These are phyloP conservation scores for Solanum chacoense DNA, from an alignment of 305 asterid species.

Conservation along the genomic window DNA sequence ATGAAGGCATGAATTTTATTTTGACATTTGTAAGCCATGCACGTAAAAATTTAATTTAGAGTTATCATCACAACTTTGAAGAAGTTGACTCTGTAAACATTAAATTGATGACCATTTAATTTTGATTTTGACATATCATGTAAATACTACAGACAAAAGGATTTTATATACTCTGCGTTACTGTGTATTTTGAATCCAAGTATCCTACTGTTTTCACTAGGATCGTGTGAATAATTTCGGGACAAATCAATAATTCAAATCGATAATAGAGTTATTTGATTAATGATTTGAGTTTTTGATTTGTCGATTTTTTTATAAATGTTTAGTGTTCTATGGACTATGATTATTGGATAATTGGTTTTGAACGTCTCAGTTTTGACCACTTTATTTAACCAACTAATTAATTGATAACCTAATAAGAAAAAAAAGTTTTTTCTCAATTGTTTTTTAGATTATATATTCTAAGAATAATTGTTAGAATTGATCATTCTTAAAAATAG, in stretches of 20 bases:
- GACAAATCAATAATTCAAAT: not conserved
- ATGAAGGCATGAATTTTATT: not conserved
- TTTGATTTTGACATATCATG: not conserved
- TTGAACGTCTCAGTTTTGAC: not conserved
- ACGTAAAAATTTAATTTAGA: not conserved
- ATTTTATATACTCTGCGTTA: not conserved
- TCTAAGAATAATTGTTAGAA: not conserved
- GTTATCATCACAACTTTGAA: not conserved
- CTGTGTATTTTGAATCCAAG: not conserved
- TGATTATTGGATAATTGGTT: not conserved
- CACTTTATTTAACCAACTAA: not conserved
- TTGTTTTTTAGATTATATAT: not conserved
- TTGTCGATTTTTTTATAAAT: not conserved
- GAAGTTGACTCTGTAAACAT: not conserved
- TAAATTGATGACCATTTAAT: not conserved
- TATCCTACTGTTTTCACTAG: not conserved
- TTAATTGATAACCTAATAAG: fast-evolving
- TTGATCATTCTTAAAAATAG: not conserved
- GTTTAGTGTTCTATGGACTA: too few relatives aligned
- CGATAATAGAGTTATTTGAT: not conserved
- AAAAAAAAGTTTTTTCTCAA: too few relatives aligned
- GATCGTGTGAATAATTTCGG: not conserved
- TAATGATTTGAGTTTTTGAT: not conserved
- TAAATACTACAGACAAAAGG: not conserved
- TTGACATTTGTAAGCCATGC: constrained; percentile 1